phyloP scores from a whole-genome alignment of 768 basidiomycete genomes.

The Rhizopogon sp. region DNA sequence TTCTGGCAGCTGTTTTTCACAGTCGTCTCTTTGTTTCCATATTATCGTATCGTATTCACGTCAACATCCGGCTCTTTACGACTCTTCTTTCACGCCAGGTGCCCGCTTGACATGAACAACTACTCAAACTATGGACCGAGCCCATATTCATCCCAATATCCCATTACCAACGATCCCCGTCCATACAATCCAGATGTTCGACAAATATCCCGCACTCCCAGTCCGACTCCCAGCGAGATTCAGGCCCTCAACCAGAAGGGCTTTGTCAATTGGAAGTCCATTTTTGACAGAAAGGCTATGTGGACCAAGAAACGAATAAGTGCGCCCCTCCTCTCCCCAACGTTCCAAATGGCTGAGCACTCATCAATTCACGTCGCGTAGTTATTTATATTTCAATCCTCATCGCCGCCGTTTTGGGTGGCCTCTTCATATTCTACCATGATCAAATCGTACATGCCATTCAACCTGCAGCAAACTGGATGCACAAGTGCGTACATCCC shows the following conservation, averaged over 20 bases:
- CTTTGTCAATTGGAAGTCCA: slow-evolving; percentile 40
- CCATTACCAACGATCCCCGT: not conserved
- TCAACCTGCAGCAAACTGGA: slow-evolving; percentile 41
- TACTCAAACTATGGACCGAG: slow-evolving; percentile 7
- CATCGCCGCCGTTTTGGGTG: slow-evolving; percentile 43
- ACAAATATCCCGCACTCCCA: slow-evolving; percentile 41
- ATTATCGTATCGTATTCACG: not conserved
- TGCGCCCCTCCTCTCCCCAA: slow-evolving; percentile 25
- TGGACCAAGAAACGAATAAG: slow-evolving; percentile 52
- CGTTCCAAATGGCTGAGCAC: no score
- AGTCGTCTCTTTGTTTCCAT: not conserved
- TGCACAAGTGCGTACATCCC: slow-evolving; percentile 30
- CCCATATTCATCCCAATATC: slow-evolving; percentile 4
- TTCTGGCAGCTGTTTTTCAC: slow-evolving; percentile 2
- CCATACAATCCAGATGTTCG: slow-evolving; percentile 16
- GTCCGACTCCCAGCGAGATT: slow-evolving; percentile 59
- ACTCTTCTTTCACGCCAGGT: not conserved
- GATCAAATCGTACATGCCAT: slow-evolving; percentile 48
- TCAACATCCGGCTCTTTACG: not conserved
- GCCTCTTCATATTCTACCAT: slow-evolving; percentile 59
- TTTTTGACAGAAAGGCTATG: slow-evolving; percentile 46
- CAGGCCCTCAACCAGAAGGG: slow-evolving; percentile 35
- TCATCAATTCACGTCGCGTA: slow-evolving; percentile 6
- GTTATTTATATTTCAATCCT: slow-evolving; percentile 47
- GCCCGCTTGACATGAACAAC: slow-evolving; percentile 7